Conservation (phyloP, 2,329 filamentous ascomycete species). For the Fusarium succisae region DNA sequence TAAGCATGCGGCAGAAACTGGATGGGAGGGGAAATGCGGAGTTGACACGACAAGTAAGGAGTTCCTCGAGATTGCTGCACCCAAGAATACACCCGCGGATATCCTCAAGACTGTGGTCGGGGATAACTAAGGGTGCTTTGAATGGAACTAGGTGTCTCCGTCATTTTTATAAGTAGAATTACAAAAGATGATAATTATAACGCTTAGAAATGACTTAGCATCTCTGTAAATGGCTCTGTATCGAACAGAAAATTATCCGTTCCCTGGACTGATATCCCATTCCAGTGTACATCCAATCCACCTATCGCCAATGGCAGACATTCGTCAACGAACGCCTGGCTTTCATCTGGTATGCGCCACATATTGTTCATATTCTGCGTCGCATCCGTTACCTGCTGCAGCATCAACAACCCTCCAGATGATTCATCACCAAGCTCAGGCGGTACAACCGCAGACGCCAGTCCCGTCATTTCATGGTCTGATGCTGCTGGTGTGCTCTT, state of each 20-base stretch:
- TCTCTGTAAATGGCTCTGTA: not conserved
- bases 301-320: not conserved
- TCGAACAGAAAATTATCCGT: conserved; percentile 6
- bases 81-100: not conserved
- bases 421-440: not conserved
- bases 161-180: accelerated
- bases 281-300: not conserved
- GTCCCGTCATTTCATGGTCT: accelerated
- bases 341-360: not conserved
- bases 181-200: accelerated
- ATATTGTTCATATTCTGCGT: not conserved
- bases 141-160: accelerated
- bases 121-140: too few species aligned
- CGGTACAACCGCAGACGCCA: not conserved
- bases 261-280: not conserved
- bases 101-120: not conserved
- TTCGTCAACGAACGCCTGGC: not conserved
- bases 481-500: not conserved
- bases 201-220: not conserved
- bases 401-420: not conserved
- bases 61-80: not conserved
- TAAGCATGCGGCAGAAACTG: accelerated
- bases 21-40: not conserved
- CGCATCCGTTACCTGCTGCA: not conserved
- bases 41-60: not conserved